Percentiles rank a stretch among this genome's conserved stretches.
phyloP scores from a whole-genome alignment of 2,329 filamentous ascomycete genomes.

The Venturia asperata region DNA sequence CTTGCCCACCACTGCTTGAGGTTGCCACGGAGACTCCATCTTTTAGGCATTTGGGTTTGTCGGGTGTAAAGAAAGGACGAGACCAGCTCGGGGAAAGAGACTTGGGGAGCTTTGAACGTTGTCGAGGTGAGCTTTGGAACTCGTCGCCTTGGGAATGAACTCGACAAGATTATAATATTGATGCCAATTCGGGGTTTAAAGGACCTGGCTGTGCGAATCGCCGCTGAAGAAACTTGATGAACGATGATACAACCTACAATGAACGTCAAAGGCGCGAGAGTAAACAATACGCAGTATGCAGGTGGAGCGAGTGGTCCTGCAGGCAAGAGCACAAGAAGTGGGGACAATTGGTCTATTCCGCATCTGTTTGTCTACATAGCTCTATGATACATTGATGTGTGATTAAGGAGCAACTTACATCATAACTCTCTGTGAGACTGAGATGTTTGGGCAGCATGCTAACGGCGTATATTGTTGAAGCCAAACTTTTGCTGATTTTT shows the following conservation, averaged over 20 bases:
- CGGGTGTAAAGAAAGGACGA: not conserved
- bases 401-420: not conserved
- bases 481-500: slow-evolving; percentile 6
- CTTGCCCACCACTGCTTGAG: not conserved
- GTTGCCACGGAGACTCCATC: not conserved
- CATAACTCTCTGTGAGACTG: slow-evolving; percentile 1
- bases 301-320: not conserved
- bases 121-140: not conserved
- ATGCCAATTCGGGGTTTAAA: not conserved
- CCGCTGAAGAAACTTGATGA: not conserved
- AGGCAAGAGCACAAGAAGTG: not conserved
- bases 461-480: not conserved
- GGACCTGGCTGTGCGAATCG: not conserved
- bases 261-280: not conserved
- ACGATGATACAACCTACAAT: not conserved
- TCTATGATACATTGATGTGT: slow-evolving; percentile 11
- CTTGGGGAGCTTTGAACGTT: not conserved
- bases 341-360: not conserved
- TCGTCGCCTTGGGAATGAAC: not conserved
- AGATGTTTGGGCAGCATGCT: not conserved
- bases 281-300: not conserved
- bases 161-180: not conserved
- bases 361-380: slow-evolving; percentile 12
- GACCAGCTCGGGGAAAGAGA: not conserved
- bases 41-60: not conserved